Evolutionary conservation across 805 yeast genomes (phyloP), one percentile per base, ranked within the genome.

Genomic region (Wickerhamiella allomyrinae): DNA sequence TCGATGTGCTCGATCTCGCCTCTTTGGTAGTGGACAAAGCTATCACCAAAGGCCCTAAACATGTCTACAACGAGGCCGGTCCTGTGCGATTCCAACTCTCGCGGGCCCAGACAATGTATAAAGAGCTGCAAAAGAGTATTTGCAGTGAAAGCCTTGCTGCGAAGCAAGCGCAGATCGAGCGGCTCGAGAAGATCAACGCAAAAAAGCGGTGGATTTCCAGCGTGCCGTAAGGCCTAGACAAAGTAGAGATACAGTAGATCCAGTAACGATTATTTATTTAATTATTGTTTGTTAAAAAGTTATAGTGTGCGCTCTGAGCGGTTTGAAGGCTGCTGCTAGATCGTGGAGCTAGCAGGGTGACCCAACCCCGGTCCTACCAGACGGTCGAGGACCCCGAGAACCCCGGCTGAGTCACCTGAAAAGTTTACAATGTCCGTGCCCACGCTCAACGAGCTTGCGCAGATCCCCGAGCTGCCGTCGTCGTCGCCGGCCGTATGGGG

Each of bases 61-160:
- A 53, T 41, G 49, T 53, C 8, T 53, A 47, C 43, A 53, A 53
- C 34, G 54, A 52, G 43, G 56, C 57, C 13, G 57, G 57, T 9
- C 38, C 48, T 13, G 55, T 48, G 20, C 46, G 57, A 14, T 53
- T 41, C 47, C 50, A 49, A 34, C 37, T 53, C 7, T 47, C 51
- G 3, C 43, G 46, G 34, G 48, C 48, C n/a, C 40, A 48, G 29
- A 42, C 47, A 37, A 48, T 41, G 41, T 41, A 34, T 37, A 43
- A 27, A 7, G 43, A 42, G 20, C 41, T 53, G 29, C 31, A 41
- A 14, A 39, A 37, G 23, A 45, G 47, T 6, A 49, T 53, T n/a
- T 43, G 52, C 34, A 35, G 37, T 3, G 52, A 49, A 29, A 24
- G 36, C 20, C 24, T 21, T 6, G 4, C 25, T 2, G 27, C 43